Evolutionary conservation across 192 early-diverging fungal genomes (phyloP), one percentile per base, ranked within the genome.

Genomic region (Backusella psychrophila): DNA sequence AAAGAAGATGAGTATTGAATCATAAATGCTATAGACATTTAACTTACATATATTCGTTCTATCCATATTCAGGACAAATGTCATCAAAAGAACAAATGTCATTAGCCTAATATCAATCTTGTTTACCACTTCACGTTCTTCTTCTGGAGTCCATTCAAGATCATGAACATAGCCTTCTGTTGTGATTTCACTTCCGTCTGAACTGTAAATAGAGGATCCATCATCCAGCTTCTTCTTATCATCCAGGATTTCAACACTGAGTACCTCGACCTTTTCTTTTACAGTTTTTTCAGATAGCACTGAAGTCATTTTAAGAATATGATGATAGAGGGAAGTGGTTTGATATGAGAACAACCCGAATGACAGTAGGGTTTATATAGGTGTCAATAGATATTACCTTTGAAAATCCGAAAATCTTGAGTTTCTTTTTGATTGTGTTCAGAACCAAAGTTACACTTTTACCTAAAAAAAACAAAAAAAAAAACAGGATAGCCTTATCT

Each of bases 41-140:
- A 21, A 31, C 69, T 77, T 77, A 77, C 76, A 65, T 8, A 78
- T 78, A 78, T 78, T 78, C 3, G 77, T 78, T 68, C 77, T 35
- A 21, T 78, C 77, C 65, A 78, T 72, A 26, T 78, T 78, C 12
- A 78, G 39, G 0, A 73, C 65, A 73, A 78, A 78, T 29, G 77
- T 84, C 76, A 90, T 67, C n/a, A 85, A 80, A 14, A 87, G 71
- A 66, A 87, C 79, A 76, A 89, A 90, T 66, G 82, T 78, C 87
- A 90, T 90, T 3, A 89, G 56, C 5, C 80, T 73, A 36, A 82
- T 80, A 69, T 81, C 80, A 5, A 83, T 78, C 44, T 82, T 81
- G 56, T 82, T 31, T n/a, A 81, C 69, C 9, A 80, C 71, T 31
- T 56, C 52, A 29, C 79, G 80, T 19, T 89, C 87, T 42, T 89